Conservation (phyloP, 495 filamentous ascomycete species). For the Articulospora tetracladia region DNA sequence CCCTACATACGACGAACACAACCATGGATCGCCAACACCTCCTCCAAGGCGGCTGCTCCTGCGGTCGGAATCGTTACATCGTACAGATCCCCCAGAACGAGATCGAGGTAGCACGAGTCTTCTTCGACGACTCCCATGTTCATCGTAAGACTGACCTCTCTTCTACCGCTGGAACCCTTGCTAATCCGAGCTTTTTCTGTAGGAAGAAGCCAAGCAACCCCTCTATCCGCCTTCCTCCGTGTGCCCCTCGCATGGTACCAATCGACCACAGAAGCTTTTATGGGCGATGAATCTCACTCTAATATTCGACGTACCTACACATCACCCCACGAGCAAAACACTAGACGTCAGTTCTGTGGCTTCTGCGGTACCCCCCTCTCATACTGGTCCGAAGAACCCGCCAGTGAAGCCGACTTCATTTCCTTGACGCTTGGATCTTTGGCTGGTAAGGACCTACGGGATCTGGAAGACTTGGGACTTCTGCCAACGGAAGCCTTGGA, state of each 20-base stretch:
- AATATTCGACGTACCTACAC: conserved; percentile 71
- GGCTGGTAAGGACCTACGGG: conserved; percentile 56
- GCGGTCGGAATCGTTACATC: conserved; percentile 79
- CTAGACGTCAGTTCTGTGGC: conserved; percentile 79
- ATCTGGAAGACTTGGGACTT: conserved; percentile 65
- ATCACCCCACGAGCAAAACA: conserved; percentile 50
- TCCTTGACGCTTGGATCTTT: conserved; percentile 71
- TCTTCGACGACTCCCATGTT: conserved; percentile 72
- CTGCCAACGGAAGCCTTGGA: conserved; percentile 45
- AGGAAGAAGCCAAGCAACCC: conserved; percentile 66
- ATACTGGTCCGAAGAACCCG: conserved; percentile 72
- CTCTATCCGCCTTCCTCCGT: conserved; percentile 72
- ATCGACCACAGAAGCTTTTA: conserved; percentile 65
- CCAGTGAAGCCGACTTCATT: conserved; percentile 68
- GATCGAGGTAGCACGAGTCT: conserved; percentile 54
- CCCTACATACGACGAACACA: background rate
- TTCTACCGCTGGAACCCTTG: background rate
- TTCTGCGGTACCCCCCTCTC: conserved; percentile 82
- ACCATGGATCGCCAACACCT: conserved; percentile 44
- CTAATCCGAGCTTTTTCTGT: conserved; percentile 6
- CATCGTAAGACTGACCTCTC: conserved; percentile 23
- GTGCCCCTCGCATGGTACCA: conserved; percentile 75
- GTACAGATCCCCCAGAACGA: conserved; percentile 60
- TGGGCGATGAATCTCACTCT: conserved; percentile 69
- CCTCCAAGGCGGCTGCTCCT: conserved; percentile 75